phyloP scores from a whole-genome alignment of 148 eudicot genomes.

The Cornus florida region DNA sequence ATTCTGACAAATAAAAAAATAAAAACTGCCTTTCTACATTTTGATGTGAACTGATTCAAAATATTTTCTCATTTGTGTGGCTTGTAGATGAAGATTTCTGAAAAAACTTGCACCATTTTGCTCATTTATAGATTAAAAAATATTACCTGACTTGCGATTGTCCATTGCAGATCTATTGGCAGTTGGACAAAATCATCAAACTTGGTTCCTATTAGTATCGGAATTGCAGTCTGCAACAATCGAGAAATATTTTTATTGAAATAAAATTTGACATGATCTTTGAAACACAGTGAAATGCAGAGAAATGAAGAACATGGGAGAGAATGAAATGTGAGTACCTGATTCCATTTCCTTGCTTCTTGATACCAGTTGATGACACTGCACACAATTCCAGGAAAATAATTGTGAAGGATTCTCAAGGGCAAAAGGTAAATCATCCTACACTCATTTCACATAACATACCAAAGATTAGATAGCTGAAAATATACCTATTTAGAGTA shows the following conservation, averaged over 20 bases:
- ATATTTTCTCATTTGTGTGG: too few relatives aligned
- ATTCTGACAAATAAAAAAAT: too few relatives aligned
- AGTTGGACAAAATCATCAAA: constrained; percentile 67
- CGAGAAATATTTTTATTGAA: background rate
- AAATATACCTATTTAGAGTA: constrained; percentile 54
- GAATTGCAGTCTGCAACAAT: constrained; percentile 56
- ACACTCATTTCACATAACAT: background rate
- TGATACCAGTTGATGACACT: constrained; percentile 63
- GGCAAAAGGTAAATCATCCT: background rate
- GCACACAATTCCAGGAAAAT: constrained; percentile 4
- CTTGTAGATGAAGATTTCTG: background rate
- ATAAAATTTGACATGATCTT: background rate
- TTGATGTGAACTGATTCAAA: too few relatives aligned
- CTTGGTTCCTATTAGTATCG: constrained; percentile 64
- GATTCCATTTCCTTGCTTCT: constrained; percentile 73
- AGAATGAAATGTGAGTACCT: constrained; percentile 29
- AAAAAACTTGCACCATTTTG: background rate
- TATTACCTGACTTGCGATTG: constrained; percentile 56
- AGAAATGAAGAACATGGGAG: background rate
- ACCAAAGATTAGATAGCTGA: background rate
- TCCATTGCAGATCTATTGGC: constrained; percentile 68
- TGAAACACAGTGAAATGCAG: background rate
- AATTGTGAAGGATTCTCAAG: background rate
- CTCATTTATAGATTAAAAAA: background rate
- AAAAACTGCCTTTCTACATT: too few relatives aligned